phyloP scores from a whole-genome alignment of 2,329 filamentous ascomycete genomes.

The Fusarium albidum region DNA sequence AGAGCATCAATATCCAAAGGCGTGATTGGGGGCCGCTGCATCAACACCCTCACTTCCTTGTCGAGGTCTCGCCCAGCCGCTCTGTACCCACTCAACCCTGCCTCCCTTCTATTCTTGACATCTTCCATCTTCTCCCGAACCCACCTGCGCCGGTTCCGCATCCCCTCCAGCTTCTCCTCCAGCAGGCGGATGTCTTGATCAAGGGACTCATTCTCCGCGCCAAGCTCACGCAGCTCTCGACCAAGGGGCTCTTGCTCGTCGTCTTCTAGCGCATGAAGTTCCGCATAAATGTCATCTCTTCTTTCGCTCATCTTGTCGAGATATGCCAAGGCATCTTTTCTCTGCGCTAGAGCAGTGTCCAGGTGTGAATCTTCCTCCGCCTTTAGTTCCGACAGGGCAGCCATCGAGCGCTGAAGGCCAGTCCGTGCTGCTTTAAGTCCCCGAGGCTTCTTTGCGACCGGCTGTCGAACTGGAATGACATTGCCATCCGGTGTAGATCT shows the following conservation, averaged over 20 bases:
- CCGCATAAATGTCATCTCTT: constrained; percentile 56
- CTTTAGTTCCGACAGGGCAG: constrained; percentile 71
- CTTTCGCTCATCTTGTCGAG: constrained; percentile 62
- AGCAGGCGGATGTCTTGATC: constrained; percentile 71
- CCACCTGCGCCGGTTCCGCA: constrained; percentile 68
- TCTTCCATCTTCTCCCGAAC: constrained; percentile 68
- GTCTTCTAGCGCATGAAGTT: constrained; percentile 63
- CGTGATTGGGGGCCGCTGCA: constrained; percentile 64
- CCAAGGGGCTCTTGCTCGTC: constrained; percentile 67
- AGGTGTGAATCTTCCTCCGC: constrained; percentile 72
- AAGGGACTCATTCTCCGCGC: constrained; percentile 60
- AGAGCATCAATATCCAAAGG: constrained; percentile 60
- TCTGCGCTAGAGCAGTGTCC: constrained; percentile 61
- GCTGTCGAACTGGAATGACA: constrained; percentile 70
- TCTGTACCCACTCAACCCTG: constrained; percentile 75
- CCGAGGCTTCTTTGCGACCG: constrained; percentile 56
- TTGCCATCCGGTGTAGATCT: constrained; percentile 52
- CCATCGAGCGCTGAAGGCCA: constrained; percentile 70
- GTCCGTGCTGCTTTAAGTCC: constrained; percentile 70
- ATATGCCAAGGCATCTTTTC: constrained; percentile 65
- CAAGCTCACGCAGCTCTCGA: constrained; percentile 67
- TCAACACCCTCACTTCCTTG: constrained; percentile 64
- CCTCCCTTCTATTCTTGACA: constrained; percentile 71
- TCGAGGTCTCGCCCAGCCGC: constrained; percentile 73
- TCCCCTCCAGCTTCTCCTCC: constrained; percentile 68